Base-by-base conservation (phyloP, 1,284 basidiomycete species). In the Rhodotorula sp. region DNA sequence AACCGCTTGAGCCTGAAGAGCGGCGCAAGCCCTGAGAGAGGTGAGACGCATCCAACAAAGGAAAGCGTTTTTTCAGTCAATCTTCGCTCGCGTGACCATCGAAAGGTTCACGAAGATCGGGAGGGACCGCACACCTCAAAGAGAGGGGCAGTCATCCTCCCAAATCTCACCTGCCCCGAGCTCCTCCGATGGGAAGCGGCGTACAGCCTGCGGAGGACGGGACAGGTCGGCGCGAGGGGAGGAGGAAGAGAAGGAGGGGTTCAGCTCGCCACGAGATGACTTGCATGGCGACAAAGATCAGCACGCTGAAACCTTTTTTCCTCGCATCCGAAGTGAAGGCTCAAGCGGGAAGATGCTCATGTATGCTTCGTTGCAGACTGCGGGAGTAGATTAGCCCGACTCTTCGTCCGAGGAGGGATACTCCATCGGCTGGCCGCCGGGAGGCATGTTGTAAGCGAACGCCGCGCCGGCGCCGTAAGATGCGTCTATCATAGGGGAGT, bases 21-120 rank as follows among this genome's bases (percentile, higher is more conserved):
- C 70, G 58, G 56, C 39, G 60, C 58, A 43, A 71, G 70, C 66
- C 66, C 66, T 65, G 67, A 68, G 31, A 71, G 66, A 68, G 66
- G 57, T 58, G 43, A 52, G 39, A 43, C 39, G 39, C 8, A 26
- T 34, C 34, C 34, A 23, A 16, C n/a, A 16, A 56, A 34, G 10
- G 57, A 34, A 58, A 34, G 29, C 20, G 39, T 43, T 43, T 12
- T 43, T 43, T 43, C 39, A 43, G 39, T 43, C 26, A 29, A 29
- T 56, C 54, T 56, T 56, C 54, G 39, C 39, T 43, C 39, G 39
- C 39, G 39, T 43, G 39, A 43, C 39, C 39, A 43, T 10, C 2
- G 39, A 43, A 43, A 43, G 39, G 39, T 14, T 43, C 39, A n/a
- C 23, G 51, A n/a, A 23, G 51, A 23, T n/a, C 12, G 23, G 51